Percentiles rank a stretch among this genome's conserved stretches.
These are phyloP conservation scores for Bauhinia variegata DNA, from an alignment of 306 rosid genomes.

Conservation along the genomic window DNA sequence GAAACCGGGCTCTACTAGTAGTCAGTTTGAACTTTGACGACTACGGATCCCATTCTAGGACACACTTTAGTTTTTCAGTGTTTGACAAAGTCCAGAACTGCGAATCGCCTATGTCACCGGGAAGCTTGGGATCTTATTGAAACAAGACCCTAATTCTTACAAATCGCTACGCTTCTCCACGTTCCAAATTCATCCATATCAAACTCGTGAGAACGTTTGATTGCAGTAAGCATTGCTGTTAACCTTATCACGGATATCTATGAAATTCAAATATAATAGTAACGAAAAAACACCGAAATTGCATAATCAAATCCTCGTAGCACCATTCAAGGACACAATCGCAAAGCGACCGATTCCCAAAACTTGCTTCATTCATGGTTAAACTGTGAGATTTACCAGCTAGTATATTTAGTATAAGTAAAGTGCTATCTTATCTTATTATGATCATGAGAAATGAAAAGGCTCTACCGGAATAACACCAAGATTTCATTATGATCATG, in stretches of 20 bases:
- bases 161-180: not conserved
- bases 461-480: not conserved
- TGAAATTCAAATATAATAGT: slow-evolving; percentile 1
- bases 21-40: no score
- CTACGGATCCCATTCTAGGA: no score
- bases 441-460: not conserved
- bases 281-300: not conserved
- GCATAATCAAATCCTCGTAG: not conserved
- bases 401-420: slow-evolving; percentile 11
- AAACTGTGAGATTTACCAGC: not conserved
- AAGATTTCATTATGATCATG: slow-evolving; percentile 5
- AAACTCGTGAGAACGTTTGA: not conserved
- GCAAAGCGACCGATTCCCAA: slow-evolving; percentile 15
- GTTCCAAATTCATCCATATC: not conserved
- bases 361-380: slow-evolving; percentile 8
- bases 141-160: not conserved
- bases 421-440: slow-evolving; percentile 18
- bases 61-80: no score
- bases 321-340: not conserved
- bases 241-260: slow-evolving; percentile 4
- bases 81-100: no score
- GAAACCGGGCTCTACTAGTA: no score
- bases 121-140: not conserved
- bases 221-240: not conserved
- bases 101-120: no score